A percentile compares a stretch with the other conserved stretches of the same genome.
phyloP scores from a whole-genome alignment of 1,139 yeast species.

The Candida smagusa region DNA sequence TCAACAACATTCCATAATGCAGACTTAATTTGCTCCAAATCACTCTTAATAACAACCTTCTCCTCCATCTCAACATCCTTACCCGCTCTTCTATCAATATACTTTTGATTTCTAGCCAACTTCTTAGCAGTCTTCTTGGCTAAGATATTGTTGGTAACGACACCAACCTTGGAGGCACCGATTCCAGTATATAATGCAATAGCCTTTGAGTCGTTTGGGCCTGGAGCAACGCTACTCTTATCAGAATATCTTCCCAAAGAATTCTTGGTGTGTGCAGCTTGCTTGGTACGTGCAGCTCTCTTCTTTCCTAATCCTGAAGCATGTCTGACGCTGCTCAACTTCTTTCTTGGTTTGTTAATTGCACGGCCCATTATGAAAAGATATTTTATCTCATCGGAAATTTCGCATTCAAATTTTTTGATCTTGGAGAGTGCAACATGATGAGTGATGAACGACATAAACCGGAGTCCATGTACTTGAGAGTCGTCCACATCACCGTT shows the following conservation, averaged over 20 bases:
- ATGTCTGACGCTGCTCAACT: constrained; percentile 53
- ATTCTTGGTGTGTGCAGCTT: constrained; percentile 38
- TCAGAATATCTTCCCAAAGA: constrained; percentile 40
- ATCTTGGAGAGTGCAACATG: no score
- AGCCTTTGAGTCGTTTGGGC: constrained; percentile 56
- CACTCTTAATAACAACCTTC: constrained; percentile 24
- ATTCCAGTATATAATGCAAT: constrained; percentile 58
- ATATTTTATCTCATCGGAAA: constrained; percentile 7
- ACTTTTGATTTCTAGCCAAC: constrained; percentile 74
- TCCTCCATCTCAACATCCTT: constrained; percentile 51
- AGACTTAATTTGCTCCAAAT: constrained; percentile 52
- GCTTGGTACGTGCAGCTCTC: constrained; percentile 51
- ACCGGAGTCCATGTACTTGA: no score
- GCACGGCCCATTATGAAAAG: constrained; percentile 68
- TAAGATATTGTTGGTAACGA: constrained; percentile 56
- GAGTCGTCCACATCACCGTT: no score
- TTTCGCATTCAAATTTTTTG: no score
- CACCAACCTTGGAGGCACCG: constrained; percentile 31
- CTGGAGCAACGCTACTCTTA: constrained; percentile 30
- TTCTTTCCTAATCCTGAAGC: constrained; percentile 53
- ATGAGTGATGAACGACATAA: no score
- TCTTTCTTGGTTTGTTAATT: constrained; percentile 74
- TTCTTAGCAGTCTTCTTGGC: constrained; percentile 82
- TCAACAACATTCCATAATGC: constrained; percentile 71
- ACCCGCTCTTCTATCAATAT: constrained; percentile 56